These are phyloP conservation scores for Dipteronia dyeriana DNA, from an alignment of 345 rosid species.

Conservation along the genomic window DNA sequence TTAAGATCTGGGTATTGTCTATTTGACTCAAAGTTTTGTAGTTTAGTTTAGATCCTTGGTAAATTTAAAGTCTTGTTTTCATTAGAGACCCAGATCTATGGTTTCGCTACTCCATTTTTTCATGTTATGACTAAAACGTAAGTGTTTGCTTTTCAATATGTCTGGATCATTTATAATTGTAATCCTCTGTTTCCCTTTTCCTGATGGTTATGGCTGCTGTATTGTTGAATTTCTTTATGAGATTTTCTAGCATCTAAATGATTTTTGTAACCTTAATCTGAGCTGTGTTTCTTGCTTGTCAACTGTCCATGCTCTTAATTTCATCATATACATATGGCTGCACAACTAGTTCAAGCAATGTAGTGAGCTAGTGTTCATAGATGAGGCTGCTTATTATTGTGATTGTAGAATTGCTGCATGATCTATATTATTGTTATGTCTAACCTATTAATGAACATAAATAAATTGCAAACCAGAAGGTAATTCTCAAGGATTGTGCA, in stretches of 20 bases:
- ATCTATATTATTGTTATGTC: background rate
- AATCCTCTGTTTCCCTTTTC: conserved; percentile 11
- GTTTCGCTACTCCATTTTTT: conserved; percentile 5
- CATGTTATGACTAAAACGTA: background rate
- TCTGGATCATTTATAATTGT: conserved; percentile 8
- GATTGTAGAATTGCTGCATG: background rate
- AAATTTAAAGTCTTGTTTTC: conserved; percentile 15
- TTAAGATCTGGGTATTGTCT: conserved; percentile 39
- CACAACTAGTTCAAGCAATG: background rate
- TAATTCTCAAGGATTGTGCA: background rate
- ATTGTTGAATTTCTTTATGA: conserved; percentile 15
- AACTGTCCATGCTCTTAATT: background rate
- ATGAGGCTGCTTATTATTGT: conserved; percentile 1
- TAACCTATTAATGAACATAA: background rate
- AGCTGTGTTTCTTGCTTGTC: background rate
- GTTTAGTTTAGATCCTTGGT: conserved; percentile 37
- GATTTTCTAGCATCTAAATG: conserved; percentile 14
- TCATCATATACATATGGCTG: background rate
- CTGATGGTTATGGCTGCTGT: background rate
- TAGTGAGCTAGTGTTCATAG: background rate
- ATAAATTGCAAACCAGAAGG: background rate
- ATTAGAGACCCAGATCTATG: conserved; percentile 41
- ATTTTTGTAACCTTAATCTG: conserved; percentile 24
- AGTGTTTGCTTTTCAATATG: background rate
- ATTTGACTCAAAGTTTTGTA: conserved; percentile 13